Conservation (phyloP, 768 basidiomycete species). For the Flagelloscypha sp. region DNA sequence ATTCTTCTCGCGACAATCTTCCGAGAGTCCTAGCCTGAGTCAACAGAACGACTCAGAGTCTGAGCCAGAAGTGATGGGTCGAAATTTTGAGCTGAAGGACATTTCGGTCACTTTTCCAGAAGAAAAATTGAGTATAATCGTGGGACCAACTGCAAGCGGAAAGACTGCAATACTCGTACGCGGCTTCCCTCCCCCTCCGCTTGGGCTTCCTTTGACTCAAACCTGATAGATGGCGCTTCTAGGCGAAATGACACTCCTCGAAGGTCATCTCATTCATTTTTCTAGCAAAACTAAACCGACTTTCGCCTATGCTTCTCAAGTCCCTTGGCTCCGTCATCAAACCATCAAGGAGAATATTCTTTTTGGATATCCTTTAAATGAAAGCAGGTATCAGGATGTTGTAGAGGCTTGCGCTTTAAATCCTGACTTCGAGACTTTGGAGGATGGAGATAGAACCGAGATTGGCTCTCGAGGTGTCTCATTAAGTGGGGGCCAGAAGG, state of each 20-base stretch:
- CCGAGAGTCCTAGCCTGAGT: too few relatives aligned
- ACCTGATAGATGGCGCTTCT: slow-evolving; percentile 23
- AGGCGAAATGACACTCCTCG: slow-evolving; percentile 29
- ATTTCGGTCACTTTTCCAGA: slow-evolving; percentile 39
- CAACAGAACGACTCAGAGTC: slow-evolving; percentile 5
- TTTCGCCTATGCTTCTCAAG: slow-evolving; percentile 39
- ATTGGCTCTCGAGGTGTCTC: slow-evolving; percentile 12
- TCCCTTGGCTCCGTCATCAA: slow-evolving; percentile 30
- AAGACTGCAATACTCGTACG: slow-evolving; percentile 39
- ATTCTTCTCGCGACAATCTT: too few relatives aligned
- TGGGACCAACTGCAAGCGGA: slow-evolving; percentile 43
- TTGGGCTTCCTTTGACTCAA: neutral
- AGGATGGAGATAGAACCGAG: slow-evolving; percentile 26
- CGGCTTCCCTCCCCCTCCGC: neutral
- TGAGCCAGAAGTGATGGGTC: slow-evolving; percentile 15
- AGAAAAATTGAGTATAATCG: slow-evolving; percentile 37
- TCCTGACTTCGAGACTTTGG: slow-evolving; percentile 37
- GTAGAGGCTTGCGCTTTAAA: slow-evolving; percentile 35
- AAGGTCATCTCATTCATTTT: slow-evolving; percentile 26
- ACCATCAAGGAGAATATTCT: slow-evolving; percentile 48
- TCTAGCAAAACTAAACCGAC: too few relatives aligned
- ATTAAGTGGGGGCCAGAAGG: slow-evolving; percentile 17
- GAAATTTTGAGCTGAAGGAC: slow-evolving; percentile 33
- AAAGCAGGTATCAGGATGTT: slow-evolving; percentile 28
- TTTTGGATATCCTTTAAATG: slow-evolving; percentile 40